These are phyloP conservation scores for Ogataea populi-albae DNA, from an alignment of 805 yeast genomes.

Conservation along the genomic window DNA sequence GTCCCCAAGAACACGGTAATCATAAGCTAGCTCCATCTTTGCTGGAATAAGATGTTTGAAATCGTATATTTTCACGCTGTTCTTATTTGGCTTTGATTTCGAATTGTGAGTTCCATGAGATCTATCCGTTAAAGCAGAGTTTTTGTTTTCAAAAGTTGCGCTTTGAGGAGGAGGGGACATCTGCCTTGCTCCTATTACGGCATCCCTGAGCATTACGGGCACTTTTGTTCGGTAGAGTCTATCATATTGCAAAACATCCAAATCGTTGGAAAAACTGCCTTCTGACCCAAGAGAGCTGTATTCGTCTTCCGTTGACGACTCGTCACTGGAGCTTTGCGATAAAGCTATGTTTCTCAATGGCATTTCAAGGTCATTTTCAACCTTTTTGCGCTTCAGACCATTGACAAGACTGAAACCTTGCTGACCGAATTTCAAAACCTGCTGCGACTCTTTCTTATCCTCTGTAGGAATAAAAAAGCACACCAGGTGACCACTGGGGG, in stretches of 20 bases:
- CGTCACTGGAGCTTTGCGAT: constrained; percentile 22
- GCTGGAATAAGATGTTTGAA: constrained; percentile 72
- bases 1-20: constrained; percentile 62
- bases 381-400: constrained; percentile 28
- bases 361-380: constrained; percentile 22
- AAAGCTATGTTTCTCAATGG: constrained; percentile 8
- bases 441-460: constrained; percentile 38
- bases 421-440: constrained; percentile 48
- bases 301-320: constrained; percentile 31
- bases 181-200: constrained; percentile 27
- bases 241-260: constrained; percentile 63
- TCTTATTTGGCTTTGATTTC: constrained; percentile 34
- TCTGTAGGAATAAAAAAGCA: constrained; percentile 73
- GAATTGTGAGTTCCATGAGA: constrained; percentile 29
- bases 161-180: constrained; percentile 26
- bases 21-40: constrained; percentile 64
- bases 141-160: constrained; percentile 26
- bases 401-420: constrained; percentile 47
- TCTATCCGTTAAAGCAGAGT: constrained; percentile 39
- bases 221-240: constrained; percentile 47
- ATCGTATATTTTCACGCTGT: constrained; percentile 62
- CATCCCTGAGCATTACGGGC: constrained; percentile 48
- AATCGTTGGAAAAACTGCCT: constrained; percentile 64
- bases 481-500: constrained; percentile 70
- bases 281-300: constrained; percentile 37